Base-by-base conservation (phyloP, 805 yeast genomes). In the Candida piceae region DNA sequence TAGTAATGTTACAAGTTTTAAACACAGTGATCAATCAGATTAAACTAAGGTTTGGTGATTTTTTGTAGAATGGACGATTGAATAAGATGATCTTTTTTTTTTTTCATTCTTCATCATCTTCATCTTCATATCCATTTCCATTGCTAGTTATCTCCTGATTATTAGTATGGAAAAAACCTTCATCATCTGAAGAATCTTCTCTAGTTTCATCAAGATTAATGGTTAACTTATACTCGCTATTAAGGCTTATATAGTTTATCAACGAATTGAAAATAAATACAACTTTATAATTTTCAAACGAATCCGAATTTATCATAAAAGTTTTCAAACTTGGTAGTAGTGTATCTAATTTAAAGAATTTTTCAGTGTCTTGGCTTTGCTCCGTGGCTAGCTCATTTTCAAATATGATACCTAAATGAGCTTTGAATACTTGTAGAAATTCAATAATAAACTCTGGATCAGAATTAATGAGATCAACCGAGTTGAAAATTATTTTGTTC, bases 341-440 rank as follows among this genome's bases (percentile, higher is more conserved):
- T 12, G 31, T 30, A 4, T 32, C 17, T 1, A 45, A 10, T 8
- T 42, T 29, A 13, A 48, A 30, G 13, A 49, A 27, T 7, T 50
- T 46, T 7, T 26, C 30, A 13, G 31, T 19, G 20, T 40, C 35
- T 4, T 6, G n/a, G n/a, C n/a, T n/a, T n/a, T n/a, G n/a, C n/a
- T n/a, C n/a, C n/a, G n/a, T n/a, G n/a, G n/a, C n/a, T n/a, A n/a
- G 15, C 16, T 36, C 30, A 4, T 35, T 21, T 7, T 29, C 50
- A 0, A 78, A 78, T 3, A 73, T 41, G 12, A 55, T 48, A 5
- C 50, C 44, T 10, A 77, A 46, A 46, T 76, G 80, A 0, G 35
- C 12, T 4, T 39, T 40, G 5, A 75, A 36, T 1, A 58, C 10
- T 0, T 38, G 38, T 3, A 74, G 37, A 29, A 74, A 62, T 4